These are phyloP conservation scores for Collariella sp. DNA, from an alignment of 495 filamentous ascomycete species.

Conservation along the genomic window DNA sequence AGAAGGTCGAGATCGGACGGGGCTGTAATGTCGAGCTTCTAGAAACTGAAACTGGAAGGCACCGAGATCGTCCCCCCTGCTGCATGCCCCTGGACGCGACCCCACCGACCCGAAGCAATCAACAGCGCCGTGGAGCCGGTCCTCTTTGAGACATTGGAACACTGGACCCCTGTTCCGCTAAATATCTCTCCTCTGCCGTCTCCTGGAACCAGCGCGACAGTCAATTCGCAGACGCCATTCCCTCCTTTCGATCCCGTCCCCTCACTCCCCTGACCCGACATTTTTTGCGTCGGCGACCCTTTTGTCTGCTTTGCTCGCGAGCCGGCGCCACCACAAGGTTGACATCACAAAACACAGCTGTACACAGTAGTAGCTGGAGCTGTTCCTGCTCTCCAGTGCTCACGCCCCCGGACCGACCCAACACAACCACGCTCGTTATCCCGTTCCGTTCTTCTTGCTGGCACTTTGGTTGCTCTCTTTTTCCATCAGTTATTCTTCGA, in stretches of 20 bases:
- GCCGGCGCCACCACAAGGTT: not conserved
- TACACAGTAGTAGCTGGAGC: not conserved
- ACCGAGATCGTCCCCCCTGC: too few species aligned
- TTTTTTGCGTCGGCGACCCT: not conserved
- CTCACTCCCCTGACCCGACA: not conserved
- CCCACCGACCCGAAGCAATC: not conserved
- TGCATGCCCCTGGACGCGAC: not conserved
- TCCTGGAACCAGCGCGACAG: not conserved
- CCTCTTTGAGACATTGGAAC: not conserved
- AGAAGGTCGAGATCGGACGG: too few species aligned
- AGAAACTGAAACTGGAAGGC: too few species aligned
- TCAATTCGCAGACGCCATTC: conserved; percentile 2
- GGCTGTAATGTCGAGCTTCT: too few species aligned
- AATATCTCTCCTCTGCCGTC: not conserved
- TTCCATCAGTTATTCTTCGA: not conserved
- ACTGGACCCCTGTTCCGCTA: not conserved
- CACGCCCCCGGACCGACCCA: not conserved
- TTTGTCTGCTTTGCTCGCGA: not conserved
- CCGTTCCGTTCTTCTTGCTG: not conserved
- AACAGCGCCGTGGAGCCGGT: not conserved
- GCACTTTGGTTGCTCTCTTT: not conserved
- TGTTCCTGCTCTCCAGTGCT: not conserved
- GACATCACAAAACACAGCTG: not conserved
- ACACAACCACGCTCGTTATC: conserved; percentile 1
- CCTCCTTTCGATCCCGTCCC: conserved; percentile 4